phyloP scores from a whole-genome alignment of 192 early-diverging fungal genomes.

The Coemansia javaensis region DNA sequence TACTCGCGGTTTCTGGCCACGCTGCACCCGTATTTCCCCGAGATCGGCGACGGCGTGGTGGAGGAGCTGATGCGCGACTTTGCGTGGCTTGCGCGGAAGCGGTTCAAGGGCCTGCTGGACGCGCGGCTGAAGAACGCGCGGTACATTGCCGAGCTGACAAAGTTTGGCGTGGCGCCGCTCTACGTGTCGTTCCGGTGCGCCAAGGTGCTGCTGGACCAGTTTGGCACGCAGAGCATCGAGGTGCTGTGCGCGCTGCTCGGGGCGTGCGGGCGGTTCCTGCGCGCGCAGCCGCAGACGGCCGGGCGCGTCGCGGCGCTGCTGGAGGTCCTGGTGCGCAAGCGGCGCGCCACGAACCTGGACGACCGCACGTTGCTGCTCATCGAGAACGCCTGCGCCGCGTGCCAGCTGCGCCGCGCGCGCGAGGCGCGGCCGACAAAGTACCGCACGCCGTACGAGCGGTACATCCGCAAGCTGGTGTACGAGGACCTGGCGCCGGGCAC shows the following conservation, averaged over 20 bases:
- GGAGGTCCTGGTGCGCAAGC: conserved; percentile 90
- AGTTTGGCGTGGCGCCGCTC: conserved; percentile 81
- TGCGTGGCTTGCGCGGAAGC: conserved; percentile 69
- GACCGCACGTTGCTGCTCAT: conserved; percentile 79
- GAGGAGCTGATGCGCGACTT: conserved; percentile 49
- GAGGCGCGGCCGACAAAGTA: conserved; percentile 58
- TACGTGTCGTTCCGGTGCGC: conserved; percentile 81
- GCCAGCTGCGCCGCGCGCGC: conserved; percentile 73
- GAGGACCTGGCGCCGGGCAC: conserved; percentile 70
- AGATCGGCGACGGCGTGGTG: conserved; percentile 70
- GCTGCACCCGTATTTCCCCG: conserved; percentile 80
- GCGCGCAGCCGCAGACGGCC: conserved; percentile 69
- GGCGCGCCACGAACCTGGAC: conserved; percentile 79
- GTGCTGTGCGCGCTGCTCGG: conserved; percentile 77
- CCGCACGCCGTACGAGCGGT: conserved; percentile 79
- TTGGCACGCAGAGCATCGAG: conserved; percentile 79
- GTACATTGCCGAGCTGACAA: conserved; percentile 87
- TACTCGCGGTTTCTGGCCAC: conserved; percentile 87
- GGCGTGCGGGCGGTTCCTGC: conserved; percentile 83
- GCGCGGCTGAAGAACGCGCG: conserved; percentile 61
- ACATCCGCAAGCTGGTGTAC: conserved; percentile 85
- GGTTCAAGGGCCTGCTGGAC: conserved; percentile 45
- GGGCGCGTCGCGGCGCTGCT: conserved; percentile 62
- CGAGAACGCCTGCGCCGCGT: conserved; percentile 89
- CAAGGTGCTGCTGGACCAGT: conserved; percentile 82